Evolutionary conservation across 495 filamentous ascomycete species (phyloP).

Genomic region (Cenococcum geophilum): DNA sequence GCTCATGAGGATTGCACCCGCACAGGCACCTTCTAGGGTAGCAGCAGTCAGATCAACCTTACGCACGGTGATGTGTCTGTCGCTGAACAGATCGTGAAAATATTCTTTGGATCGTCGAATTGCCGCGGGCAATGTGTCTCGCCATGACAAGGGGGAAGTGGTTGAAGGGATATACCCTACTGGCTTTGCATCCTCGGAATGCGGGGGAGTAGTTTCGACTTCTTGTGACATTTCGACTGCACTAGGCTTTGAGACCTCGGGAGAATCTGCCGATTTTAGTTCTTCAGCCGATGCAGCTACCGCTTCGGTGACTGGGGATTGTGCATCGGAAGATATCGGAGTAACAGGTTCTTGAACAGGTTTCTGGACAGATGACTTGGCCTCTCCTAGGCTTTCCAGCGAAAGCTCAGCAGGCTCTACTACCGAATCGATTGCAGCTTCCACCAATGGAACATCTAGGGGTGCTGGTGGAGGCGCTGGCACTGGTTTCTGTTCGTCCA

Average conservation of each 20-base stretch:
- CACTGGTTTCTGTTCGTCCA: slow-evolving; percentile 58
- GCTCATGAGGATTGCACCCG: slow-evolving; percentile 59
- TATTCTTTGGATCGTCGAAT: background rate
- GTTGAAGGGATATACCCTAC: background rate
- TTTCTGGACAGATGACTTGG: background rate
- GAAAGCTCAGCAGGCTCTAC: slow-evolving; percentile 14
- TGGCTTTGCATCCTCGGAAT: background rate
- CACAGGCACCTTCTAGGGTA: slow-evolving; percentile 64
- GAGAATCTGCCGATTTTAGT: background rate
- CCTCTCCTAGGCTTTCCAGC: slow-evolving; percentile 6
- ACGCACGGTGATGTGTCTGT: slow-evolving; percentile 57
- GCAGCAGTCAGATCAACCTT: slow-evolving; percentile 70
- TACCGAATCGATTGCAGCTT: slow-evolving; percentile 28
- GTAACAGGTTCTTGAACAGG: slow-evolving; percentile 7
- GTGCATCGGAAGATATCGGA: background rate
- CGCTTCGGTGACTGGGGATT: background rate
- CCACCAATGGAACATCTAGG: slow-evolving; percentile 8
- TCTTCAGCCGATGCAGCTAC: background rate
- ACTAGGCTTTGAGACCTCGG: background rate
- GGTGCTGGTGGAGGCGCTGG: slow-evolving; percentile 10
- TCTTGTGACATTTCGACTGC: background rate
- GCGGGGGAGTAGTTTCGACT: background rate
- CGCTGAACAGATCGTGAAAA: slow-evolving; percentile 57
- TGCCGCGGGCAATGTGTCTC: background rate
- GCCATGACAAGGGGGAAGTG: slow-evolving; percentile 9